Base-by-base conservation (phyloP, 176 grass and related monocot genomes). In the Pontederia crassipes region DNA sequence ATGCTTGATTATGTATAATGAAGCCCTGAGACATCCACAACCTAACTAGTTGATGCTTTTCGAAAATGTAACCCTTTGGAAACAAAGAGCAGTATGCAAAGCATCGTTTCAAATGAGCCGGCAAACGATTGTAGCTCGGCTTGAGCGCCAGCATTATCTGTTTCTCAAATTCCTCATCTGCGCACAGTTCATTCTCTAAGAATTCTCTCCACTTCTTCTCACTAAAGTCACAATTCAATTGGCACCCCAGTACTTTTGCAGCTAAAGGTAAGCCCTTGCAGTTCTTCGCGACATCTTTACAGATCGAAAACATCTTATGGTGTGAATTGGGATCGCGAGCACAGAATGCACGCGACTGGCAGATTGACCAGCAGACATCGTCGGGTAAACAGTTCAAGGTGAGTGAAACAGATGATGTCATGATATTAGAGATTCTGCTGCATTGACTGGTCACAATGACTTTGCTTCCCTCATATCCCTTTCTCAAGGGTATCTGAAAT, bases 11-110 rank as follows among this genome's bases (percentile, higher is more conserved):
- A 13, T 9, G 9, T 66, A 15, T 16, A 16, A 68, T 55, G 52
- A 66, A 67, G 51, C 73, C 62, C 32, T 65, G 27, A 49, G 73
- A 27, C 24, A 62, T 55, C 74, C 74, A 77, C n/a, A 55, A 46
- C 7, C 59, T 65, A 51, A 70, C 69, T 8, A 77, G 18, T 26
- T 62, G 54, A 17, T 70, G 11, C 16, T 18, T 66, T 13, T 77
- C 20, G 10, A 77, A 47, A 10, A 7, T 9, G 61, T 46, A 62
- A 58, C 45, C 74, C 32, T 69, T 70, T 5, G 74, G 74, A n/a
- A 77, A 77, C 14, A 77, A 24, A 15, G 65, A 57, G 53, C 64
- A 77, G 62, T 69, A 77, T 17, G 56, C 26, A 48, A 77, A 77
- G 53, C 74, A 70, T 48, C 12, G 28, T 28, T 77, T 77, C 65